These are phyloP conservation scores for Epichloe sylvatica DNA, from an alignment of 2,329 filamentous ascomycete genomes.

Conservation along the genomic window DNA sequence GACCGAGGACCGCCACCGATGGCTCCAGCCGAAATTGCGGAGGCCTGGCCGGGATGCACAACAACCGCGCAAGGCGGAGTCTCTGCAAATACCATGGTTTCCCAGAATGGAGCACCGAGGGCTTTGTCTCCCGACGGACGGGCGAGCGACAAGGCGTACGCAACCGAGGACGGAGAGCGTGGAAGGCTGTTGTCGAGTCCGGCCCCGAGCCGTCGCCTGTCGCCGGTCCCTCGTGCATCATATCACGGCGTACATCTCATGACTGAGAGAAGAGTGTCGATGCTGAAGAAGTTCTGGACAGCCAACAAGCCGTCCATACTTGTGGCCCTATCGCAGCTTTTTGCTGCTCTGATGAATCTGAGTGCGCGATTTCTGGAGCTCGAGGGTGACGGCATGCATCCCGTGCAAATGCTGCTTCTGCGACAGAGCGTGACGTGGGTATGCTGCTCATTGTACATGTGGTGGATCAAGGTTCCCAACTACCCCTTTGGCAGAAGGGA, in stretches of 20 bases:
- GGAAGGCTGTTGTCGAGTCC: constrained; percentile 12
- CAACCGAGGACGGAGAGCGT: neutral
- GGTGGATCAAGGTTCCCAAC: constrained; percentile 49
- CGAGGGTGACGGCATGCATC: constrained; percentile 58
- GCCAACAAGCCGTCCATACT: constrained; percentile 59
- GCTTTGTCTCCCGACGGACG: constrained; percentile 1
- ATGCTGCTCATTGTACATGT: constrained; percentile 59
- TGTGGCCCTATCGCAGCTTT: constrained; percentile 64
- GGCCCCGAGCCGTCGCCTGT: constrained; percentile 9
- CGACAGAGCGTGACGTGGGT: constrained; percentile 63
- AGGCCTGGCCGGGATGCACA: neutral
- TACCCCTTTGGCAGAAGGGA: constrained; percentile 56
- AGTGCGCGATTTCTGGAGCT: constrained; percentile 63
- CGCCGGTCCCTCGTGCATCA: constrained; percentile 6
- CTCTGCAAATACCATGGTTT: neutral
- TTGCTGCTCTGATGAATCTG: constrained; percentile 76
- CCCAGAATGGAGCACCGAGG: neutral
- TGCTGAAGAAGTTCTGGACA: constrained; percentile 35
- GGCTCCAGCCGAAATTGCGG: neutral
- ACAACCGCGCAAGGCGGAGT: neutral
- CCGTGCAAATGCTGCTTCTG: constrained; percentile 70
- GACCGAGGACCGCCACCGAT: neutral
- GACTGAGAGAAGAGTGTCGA: neutral
- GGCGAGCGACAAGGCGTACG: constrained; percentile 1
- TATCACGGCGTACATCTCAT: neutral